Base-by-base conservation (phyloP, 768 basidiomycete genomes). In the Leccinum disarticulatum region DNA sequence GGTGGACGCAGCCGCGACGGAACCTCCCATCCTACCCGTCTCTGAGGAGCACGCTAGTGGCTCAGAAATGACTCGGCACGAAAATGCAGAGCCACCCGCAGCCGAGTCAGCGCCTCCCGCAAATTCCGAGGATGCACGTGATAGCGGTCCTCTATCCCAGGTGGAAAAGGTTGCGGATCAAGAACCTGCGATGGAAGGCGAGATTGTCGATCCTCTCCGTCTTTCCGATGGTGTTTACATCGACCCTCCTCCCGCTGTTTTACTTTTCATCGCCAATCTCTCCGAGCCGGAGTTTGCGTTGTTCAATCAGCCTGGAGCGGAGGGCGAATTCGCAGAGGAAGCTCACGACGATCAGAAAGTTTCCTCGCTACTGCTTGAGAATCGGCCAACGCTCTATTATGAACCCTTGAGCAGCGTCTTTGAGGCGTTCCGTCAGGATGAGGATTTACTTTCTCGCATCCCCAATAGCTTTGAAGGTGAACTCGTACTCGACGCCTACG, bases 381-480 rank as follows among this genome's bases (percentile, higher is more conserved):
- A 84, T 58, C 80, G 76, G 17, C 89, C 90, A 3, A 88, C 84
- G 4, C 76, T 92, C 7, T 93, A 90, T 71, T 92, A 91, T 65
- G 90, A 91, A 69, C 85, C 90, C 30, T 68, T 93, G 50, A 82
- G 81, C 47, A 78, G 74, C 58, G 82, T 91, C 19, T 91, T 92
- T 66, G 87, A 87, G 57, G 87, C 86, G 57, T 74, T 93, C 47
- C 87, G 88, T 31, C 79, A 82, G 66, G 87, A 91, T 57, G 80
- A 83, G 52, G 68, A 53, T 28, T 69, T 76, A 56, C 67, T 90
- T 31, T 74, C 77, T 51, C 71, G 74, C 15, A 63, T 84, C 7
- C 74, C 79, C 31, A 78, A 82, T 33, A 70, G 84, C 50, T 66
- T 76, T 22, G 82, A 86, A 49, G 83, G 81, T 55, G 90, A 92